Percentiles rank a stretch among this genome's conserved stretches.
Conservation (phyloP, 345 rosid species). For the Citrus inodora region DNA sequence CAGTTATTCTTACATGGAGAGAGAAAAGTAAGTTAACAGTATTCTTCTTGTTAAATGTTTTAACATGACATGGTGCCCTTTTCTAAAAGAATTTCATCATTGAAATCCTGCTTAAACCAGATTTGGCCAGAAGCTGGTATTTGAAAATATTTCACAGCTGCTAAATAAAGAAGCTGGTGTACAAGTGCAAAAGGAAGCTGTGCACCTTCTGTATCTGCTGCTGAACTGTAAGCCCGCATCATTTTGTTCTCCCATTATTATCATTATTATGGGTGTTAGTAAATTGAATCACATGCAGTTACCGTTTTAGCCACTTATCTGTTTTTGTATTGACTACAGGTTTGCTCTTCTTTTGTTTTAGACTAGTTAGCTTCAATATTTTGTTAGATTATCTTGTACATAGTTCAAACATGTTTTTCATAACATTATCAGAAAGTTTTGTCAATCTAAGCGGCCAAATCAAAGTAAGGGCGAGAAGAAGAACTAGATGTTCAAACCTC, state of each 20-base stretch:
- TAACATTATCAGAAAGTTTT: no score
- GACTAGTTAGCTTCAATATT: no score
- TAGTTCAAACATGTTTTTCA: no score
- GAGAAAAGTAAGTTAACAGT: slow-evolving; percentile 57
- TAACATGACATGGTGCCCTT: slow-evolving; percentile 8
- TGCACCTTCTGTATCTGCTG: slow-evolving; percentile 55
- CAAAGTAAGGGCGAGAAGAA: background rate
- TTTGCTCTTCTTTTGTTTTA: background rate
- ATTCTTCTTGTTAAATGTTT: background rate
- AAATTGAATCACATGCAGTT: background rate
- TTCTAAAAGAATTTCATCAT: slow-evolving; percentile 6
- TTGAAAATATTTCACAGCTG: slow-evolving; percentile 51
- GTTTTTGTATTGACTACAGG: background rate
- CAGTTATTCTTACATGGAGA: slow-evolving; percentile 48
- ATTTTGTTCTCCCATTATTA: background rate
- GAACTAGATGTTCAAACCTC: background rate
- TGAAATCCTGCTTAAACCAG: slow-evolving; percentile 32
- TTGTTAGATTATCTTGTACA: no score
- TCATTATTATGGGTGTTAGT: background rate
- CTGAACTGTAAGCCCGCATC: slow-evolving; percentile 59
- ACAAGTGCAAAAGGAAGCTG: slow-evolving; percentile 61
- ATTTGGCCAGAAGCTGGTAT: slow-evolving; percentile 41
- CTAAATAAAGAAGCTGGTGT: slow-evolving; percentile 55
- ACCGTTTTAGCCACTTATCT: background rate
- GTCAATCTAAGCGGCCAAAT: background rate